Evolutionary conservation across 2,329 filamentous ascomycete genomes (phyloP).

Genomic region (Chaetoscypha palmicola): DNA sequence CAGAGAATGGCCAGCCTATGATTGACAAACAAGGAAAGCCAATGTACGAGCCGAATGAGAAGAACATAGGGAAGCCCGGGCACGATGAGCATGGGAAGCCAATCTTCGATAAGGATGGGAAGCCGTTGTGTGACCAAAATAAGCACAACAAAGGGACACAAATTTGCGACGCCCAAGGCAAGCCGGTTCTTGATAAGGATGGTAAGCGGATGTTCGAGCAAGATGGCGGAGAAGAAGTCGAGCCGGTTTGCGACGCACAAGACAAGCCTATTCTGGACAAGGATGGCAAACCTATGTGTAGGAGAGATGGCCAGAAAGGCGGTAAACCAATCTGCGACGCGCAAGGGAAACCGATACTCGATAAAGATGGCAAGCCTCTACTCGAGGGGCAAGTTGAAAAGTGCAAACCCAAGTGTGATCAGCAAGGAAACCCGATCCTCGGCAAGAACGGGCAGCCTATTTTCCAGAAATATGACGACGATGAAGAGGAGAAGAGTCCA

Average conservation of each 20-base stretch:
- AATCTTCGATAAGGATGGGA: not conserved
- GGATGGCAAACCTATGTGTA: not conserved
- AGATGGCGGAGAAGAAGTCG: not conserved
- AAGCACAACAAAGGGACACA: no score
- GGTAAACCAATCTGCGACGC: no score
- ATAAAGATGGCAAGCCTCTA: not conserved
- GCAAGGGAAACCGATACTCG: not conserved
- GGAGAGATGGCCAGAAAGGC: not conserved
- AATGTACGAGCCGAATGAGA: not conserved
- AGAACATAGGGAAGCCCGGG: no score
- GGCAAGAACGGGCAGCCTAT: no score
- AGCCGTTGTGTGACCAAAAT: not conserved
- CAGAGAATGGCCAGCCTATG: not conserved
- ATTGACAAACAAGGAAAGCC: not conserved
- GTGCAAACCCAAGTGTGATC: no score
- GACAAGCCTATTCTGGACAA: not conserved
- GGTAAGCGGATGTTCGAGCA: not conserved
- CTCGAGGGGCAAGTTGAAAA: not conserved
- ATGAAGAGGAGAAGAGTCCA: no score
- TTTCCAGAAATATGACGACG: no score
- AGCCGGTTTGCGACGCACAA: no score
- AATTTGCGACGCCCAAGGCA: no score
- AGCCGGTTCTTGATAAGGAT: not conserved
- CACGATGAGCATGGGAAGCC: no score
- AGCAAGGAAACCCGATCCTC: not conserved